Evolutionary conservation across 2,329 filamentous ascomycete genomes (phyloP).

Genomic region (Fusarium euwallaceae): DNA sequence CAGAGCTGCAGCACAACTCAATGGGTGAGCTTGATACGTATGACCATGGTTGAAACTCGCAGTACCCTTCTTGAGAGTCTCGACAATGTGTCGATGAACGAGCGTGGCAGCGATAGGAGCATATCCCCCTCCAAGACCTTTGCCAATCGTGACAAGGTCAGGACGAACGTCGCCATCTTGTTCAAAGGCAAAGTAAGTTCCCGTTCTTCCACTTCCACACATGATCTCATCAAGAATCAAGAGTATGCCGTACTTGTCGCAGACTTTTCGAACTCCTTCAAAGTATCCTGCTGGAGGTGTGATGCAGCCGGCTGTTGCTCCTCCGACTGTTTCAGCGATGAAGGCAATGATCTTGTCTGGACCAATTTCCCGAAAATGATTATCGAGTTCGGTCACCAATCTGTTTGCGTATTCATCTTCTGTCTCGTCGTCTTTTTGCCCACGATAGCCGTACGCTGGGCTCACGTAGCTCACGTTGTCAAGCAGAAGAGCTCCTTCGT

Average conservation of each 20-base stretch:
- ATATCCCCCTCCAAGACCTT: conserved; percentile 75
- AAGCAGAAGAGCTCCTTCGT: conserved; percentile 56
- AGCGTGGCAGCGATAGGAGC: conserved; percentile 72
- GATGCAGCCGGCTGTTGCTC: conserved; percentile 76
- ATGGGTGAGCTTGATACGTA: conserved; percentile 72
- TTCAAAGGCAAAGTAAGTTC: conserved; percentile 73
- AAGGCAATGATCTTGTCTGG: conserved; percentile 78
- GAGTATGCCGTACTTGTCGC: conserved; percentile 77
- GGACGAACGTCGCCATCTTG: conserved; percentile 66
- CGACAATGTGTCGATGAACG: conserved; percentile 63
- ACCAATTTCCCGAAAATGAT: conserved; percentile 73
- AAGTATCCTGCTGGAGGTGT: conserved; percentile 77
- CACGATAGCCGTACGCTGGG: conserved; percentile 76
- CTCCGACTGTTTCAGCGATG: conserved; percentile 79
- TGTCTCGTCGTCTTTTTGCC: conserved; percentile 63
- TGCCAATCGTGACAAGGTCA: conserved; percentile 76
- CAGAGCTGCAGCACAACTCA: conserved; percentile 71
- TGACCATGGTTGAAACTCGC: conserved; percentile 66
- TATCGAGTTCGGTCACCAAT: conserved; percentile 74
- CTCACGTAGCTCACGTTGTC: conserved; percentile 71
- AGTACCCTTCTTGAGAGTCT: conserved; percentile 55
- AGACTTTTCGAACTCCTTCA: conserved; percentile 74
- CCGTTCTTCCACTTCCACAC: conserved; percentile 74
- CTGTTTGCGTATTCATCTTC: conserved; percentile 71
- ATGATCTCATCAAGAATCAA: conserved; percentile 86